These are phyloP conservation scores for Puya raimondii DNA, from an alignment of 176 grass and related monocot genomes.

Conservation along the genomic window DNA sequence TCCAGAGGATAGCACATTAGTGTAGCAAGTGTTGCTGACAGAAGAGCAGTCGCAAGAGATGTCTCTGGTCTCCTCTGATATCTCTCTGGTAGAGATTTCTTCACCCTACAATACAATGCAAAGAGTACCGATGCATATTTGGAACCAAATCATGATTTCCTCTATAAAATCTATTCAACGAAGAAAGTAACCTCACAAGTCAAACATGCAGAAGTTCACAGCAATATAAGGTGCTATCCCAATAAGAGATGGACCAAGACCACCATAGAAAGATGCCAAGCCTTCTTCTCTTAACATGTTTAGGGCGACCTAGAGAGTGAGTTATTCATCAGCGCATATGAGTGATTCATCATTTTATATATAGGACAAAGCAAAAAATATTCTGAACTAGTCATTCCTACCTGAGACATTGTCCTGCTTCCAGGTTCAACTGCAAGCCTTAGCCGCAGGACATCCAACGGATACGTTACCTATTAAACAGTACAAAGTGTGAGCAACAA, in stretches of 20 bases:
- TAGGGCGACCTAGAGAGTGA: constrained; percentile 76
- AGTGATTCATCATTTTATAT: constrained; percentile 13
- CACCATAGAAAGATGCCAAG: constrained; percentile 74
- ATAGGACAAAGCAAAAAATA: constrained; percentile 1
- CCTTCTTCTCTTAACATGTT: constrained; percentile 96
- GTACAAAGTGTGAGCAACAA: not conserved
- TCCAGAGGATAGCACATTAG: constrained; percentile 92
- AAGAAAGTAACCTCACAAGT: constrained; percentile 65
- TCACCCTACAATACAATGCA: constrained; percentile 46
- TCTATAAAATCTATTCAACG: not conserved
- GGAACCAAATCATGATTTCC: not conserved
- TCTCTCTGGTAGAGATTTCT: constrained; percentile 91
- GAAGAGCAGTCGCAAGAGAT: constrained; percentile 76
- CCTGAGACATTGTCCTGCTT: constrained; percentile 82
- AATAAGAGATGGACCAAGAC: constrained; percentile 91
- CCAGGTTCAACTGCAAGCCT: constrained; percentile 96
- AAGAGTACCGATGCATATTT: not conserved
- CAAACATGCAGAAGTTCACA: constrained; percentile 99
- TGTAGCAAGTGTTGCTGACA: constrained; percentile 89
- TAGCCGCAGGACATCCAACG: constrained; percentile 87
- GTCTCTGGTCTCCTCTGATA: constrained; percentile 80
- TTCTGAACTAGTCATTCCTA: constrained; percentile 19
- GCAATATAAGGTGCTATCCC: constrained; percentile 96
- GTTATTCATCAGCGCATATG: constrained; percentile 9
- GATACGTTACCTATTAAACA: constrained; percentile 74